Conservation (phyloP, 495 filamentous ascomycete species). For the Tuber umbilicatum region DNA sequence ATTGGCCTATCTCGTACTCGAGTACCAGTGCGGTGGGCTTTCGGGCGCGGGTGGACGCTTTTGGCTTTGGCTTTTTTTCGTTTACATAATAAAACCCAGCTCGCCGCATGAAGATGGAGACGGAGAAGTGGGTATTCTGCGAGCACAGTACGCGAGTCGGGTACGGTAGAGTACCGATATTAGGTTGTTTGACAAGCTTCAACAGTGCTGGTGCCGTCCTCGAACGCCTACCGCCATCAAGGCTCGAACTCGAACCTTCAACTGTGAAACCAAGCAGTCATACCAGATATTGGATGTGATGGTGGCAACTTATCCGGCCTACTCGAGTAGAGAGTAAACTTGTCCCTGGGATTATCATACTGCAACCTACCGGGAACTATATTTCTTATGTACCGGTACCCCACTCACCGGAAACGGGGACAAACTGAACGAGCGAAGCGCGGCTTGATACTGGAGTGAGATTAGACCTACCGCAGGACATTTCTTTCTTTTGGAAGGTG, state of each 20-base stretch:
- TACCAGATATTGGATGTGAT: background rate
- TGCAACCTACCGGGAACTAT: no score
- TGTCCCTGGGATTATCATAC: no score
- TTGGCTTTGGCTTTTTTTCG: background rate
- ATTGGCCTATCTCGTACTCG: background rate
- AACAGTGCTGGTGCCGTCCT: no score
- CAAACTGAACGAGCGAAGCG: no score
- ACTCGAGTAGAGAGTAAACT: no score
- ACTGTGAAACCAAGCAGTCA: background rate
- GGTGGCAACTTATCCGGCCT: background rate
- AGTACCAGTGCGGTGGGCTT: no score
- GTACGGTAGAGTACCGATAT: background rate
- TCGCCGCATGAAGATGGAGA: conserved; percentile 13
- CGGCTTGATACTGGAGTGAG: no score
- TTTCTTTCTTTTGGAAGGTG: no score
- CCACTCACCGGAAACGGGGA: no score
- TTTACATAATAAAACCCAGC: background rate
- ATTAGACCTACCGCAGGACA: no score
- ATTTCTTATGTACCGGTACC: no score
- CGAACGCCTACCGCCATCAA: background rate
- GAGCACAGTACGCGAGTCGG: background rate
- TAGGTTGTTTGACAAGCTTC: background rate
- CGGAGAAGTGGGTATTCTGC: conserved; percentile 5
- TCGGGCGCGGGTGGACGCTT: background rate
- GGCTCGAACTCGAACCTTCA: background rate